Evolutionary conservation across 306 rosid species (phyloP).

Genomic region (Quercus robur): DNA sequence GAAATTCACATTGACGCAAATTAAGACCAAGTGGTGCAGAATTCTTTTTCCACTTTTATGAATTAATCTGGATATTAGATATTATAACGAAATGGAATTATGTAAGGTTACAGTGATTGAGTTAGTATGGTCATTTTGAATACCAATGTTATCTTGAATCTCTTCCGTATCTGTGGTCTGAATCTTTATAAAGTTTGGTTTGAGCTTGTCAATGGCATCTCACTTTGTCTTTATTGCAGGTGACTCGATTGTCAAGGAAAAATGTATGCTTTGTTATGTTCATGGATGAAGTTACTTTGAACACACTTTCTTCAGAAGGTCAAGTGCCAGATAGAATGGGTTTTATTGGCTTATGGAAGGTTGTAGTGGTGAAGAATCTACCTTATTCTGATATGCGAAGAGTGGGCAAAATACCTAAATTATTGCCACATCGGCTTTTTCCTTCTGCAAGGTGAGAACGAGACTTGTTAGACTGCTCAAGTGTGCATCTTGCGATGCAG

Average conservation of each 20-base stretch:
- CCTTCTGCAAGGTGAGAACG: constrained; percentile 87
- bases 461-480: not conserved
- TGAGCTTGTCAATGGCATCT: constrained; percentile 7
- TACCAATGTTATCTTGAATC: not conserved
- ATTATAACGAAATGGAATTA: not conserved
- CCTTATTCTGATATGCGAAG: constrained; percentile 90
- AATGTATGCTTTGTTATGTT: constrained; percentile 96
- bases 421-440: constrained; percentile 91
- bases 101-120: not conserved
- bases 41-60: not conserved
- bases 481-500: not conserved
- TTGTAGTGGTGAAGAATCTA: constrained; percentile 78
- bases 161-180: not conserved
- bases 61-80: not conserved
- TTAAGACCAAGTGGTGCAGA: not conserved
- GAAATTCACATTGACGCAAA: not conserved
- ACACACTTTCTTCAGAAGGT: constrained; percentile 72
- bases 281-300: constrained; percentile 71
- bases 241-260: constrained; percentile 81
- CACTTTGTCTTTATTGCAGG: constrained; percentile 51
- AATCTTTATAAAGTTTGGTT: not conserved
- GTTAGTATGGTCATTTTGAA: not conserved
- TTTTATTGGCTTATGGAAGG: constrained; percentile 90
- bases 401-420: constrained; percentile 94
- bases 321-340: constrained; percentile 76